phyloP scores from a whole-genome alignment of 371 early-diverging fungal species.

The Mucor plumbeus region DNA sequence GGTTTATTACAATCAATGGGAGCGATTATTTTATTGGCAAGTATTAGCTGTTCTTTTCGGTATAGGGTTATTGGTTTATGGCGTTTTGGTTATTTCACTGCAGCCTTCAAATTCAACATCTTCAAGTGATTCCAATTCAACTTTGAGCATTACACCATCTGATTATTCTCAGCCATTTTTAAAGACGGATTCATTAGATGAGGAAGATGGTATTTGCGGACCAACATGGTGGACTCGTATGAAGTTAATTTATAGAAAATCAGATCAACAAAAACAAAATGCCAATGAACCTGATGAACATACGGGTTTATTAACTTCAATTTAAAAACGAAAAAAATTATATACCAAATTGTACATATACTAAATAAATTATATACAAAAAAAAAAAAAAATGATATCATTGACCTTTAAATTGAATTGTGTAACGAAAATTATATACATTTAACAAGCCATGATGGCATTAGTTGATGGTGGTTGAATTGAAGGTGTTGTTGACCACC shows the following conservation, averaged over 20 bases:
- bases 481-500: conserved; percentile 18
- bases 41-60: conserved; percentile 71
- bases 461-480: background rate
- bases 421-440: background rate
- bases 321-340: conserved; percentile 2
- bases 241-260: conserved; percentile 15
- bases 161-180: conserved; percentile 27
- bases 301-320: conserved; percentile 24
- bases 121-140: conserved; percentile 4
- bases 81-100: conserved; percentile 73
- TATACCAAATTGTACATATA: conserved; percentile 10
- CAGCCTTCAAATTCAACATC: conserved; percentile 22
- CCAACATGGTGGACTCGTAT: conserved; percentile 29
- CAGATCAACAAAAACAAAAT: background rate
- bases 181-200: conserved; percentile 23
- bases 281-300: conserved; percentile 20
- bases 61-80: conserved; percentile 65
- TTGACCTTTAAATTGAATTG: background rate
- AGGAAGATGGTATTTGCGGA: conserved; percentile 16
- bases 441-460: conserved; percentile 11
- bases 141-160: conserved; percentile 6
- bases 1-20: conserved; percentile 83
- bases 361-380: background rate
- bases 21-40: conserved; percentile 67
- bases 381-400: conserved; percentile 2